A percentile compares a stretch with the other conserved stretches of the same genome.
phyloP scores from a whole-genome alignment of 495 filamentous ascomycete species.

The Paragyromitra xinjiangensis region DNA sequence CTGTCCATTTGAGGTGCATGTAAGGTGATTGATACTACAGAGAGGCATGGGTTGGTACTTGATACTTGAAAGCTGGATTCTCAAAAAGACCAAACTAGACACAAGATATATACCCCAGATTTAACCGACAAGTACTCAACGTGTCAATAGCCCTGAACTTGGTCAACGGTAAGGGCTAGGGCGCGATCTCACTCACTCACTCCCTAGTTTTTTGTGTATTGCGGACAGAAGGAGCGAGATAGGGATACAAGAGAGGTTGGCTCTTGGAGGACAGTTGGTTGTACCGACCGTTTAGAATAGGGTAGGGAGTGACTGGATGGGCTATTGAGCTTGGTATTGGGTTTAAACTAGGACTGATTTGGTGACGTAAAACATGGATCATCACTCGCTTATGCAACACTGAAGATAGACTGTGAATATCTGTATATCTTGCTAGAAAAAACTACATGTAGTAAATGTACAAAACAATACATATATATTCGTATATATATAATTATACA shows the following conservation, averaged over 20 bases:
- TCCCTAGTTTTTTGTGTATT: not conserved
- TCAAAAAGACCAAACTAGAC: not conserved
- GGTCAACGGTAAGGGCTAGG: slow-evolving; percentile 25
- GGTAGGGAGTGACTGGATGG: too few relatives aligned
- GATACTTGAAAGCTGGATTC: not conserved
- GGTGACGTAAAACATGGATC: not conserved
- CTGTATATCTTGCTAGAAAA: not conserved
- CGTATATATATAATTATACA: not conserved
- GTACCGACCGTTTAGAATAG: too few relatives aligned
- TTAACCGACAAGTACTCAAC: slow-evolving; percentile 19
- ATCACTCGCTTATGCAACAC: not conserved
- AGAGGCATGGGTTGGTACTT: not conserved
- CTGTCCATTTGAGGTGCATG: not conserved
- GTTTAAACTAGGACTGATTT: not conserved
- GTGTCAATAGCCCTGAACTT: not conserved
- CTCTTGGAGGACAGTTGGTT: too few relatives aligned
- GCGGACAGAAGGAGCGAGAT: not conserved
- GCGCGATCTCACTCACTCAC: not conserved
- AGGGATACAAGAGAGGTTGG: too few relatives aligned
- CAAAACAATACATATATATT: not conserved
- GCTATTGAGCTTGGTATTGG: too few relatives aligned
- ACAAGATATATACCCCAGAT: not conserved
- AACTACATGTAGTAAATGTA: not conserved
- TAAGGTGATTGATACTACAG: too few relatives aligned
- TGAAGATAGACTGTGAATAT: not conserved